Percentiles rank a stretch among this genome's conserved stretches.
phyloP scores from a whole-genome alignment of 768 basidiomycete genomes.

The Mycena belliarum region DNA sequence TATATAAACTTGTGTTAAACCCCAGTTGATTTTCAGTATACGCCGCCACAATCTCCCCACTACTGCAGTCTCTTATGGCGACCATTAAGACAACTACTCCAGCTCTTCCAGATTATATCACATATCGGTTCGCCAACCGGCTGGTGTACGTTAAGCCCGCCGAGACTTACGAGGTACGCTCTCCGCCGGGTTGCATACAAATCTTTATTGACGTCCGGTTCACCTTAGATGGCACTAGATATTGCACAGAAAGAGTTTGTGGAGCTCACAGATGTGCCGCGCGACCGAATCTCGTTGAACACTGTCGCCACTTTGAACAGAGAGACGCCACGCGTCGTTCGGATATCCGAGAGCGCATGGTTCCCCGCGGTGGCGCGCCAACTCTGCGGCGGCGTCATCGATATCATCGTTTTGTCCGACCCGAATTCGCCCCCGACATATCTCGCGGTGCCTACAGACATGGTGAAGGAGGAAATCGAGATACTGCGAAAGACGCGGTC shows the following conservation, averaged over 20 bases:
- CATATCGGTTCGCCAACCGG: slow-evolving; percentile 43
- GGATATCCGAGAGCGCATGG: slow-evolving; percentile 58
- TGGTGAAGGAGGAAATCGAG: slow-evolving; percentile 21
- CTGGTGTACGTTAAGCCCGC: slow-evolving; percentile 56
- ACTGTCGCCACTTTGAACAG: slow-evolving; percentile 35
- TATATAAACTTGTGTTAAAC: background rate
- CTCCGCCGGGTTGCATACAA: background rate
- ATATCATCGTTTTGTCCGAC: slow-evolving; percentile 40
- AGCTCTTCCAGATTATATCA: slow-evolving; percentile 46
- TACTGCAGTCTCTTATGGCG: slow-evolving; percentile 6
- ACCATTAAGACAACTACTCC: slow-evolving; percentile 21
- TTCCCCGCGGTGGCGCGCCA: slow-evolving; percentile 39
- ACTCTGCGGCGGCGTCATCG: slow-evolving; percentile 48
- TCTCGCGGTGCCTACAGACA: slow-evolving; percentile 35
- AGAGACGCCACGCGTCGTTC: slow-evolving; percentile 35
- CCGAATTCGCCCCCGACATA: slow-evolving; percentile 44
- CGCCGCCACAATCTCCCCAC: background rate
- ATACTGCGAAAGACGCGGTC: slow-evolving; percentile 27
- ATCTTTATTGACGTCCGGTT: background rate
- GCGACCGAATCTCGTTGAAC: slow-evolving; percentile 47
- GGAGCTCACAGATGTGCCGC: slow-evolving; percentile 37
- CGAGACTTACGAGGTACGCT: slow-evolving; percentile 42
- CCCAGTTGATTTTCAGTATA: background rate
- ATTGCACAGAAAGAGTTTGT: slow-evolving; percentile 53
- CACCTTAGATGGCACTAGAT: slow-evolving; percentile 37